phyloP scores from a whole-genome alignment of 2,329 filamentous ascomycete species.

The Grosmannia penicillata region DNA sequence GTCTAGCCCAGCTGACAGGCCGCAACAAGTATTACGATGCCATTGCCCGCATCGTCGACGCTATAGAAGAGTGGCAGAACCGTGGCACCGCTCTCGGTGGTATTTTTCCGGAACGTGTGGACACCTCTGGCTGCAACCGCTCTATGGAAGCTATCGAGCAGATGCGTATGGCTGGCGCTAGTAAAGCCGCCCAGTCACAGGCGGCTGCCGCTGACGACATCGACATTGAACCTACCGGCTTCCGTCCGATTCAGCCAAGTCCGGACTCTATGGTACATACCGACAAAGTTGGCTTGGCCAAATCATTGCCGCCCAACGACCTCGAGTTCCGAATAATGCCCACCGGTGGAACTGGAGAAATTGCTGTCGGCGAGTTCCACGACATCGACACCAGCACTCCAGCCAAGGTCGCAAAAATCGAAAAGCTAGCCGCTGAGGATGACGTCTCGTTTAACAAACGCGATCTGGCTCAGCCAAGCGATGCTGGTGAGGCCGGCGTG shows the following conservation, averaged over 20 bases:
- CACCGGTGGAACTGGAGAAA: slow-evolving; percentile 12
- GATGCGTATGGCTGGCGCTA: slow-evolving; percentile 14
- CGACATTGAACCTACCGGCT: slow-evolving; percentile 14
- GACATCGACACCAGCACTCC: neutral
- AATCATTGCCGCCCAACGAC: slow-evolving; percentile 10
- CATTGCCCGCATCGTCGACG: slow-evolving; percentile 70
- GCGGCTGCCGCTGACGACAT: slow-evolving; percentile 14
- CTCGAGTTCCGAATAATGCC: slow-evolving; percentile 15
- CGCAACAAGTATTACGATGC: slow-evolving; percentile 81
- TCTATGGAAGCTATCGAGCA: slow-evolving; percentile 23
- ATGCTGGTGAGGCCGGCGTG: no score
- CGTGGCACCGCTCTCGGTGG: slow-evolving; percentile 55
- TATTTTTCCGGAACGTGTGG: slow-evolving; percentile 64
- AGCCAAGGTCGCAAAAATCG: neutral
- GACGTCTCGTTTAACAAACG: no score
- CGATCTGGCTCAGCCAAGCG: no score
- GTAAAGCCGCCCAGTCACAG: slow-evolving; percentile 20
- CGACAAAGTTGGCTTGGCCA: slow-evolving; percentile 5
- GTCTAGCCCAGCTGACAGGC: slow-evolving; percentile 71
- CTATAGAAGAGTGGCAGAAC: slow-evolving; percentile 61
- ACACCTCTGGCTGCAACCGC: slow-evolving; percentile 65
- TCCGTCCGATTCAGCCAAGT: slow-evolving; percentile 9
- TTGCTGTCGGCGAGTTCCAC: slow-evolving; percentile 9
- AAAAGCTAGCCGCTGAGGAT: neutral
- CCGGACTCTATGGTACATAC: neutral